phyloP scores from a whole-genome alignment of 2,329 filamentous ascomycete genomes.

The Xylaria sp. region DNA sequence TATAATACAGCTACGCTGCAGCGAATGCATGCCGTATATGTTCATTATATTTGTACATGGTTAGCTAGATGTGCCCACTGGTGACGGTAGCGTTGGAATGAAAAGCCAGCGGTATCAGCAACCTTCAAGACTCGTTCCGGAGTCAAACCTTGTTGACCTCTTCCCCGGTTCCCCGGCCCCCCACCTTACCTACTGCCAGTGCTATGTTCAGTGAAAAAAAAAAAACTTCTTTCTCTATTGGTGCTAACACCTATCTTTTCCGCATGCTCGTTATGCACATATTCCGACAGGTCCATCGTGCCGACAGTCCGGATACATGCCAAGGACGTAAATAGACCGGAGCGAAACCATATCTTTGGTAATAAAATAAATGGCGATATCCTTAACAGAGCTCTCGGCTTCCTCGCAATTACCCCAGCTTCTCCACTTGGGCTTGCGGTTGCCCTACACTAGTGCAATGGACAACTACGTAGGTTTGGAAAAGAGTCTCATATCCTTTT shows the following conservation, averaged over 20 bases:
- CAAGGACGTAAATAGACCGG: too few relatives aligned
- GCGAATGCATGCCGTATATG: conserved; percentile 28
- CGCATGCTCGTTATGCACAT: conserved; percentile 9
- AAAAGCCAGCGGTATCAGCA: conserved; percentile 22
- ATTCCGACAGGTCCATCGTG: conserved; percentile 5
- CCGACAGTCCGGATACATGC: neutral
- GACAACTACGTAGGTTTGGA: neutral
- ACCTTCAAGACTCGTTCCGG: conserved; percentile 28
- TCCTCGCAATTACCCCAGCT: neutral
- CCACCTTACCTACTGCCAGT: conserved; percentile 29
- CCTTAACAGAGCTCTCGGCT: too few relatives aligned
- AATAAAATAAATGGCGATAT: too few relatives aligned
- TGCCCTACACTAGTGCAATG: neutral
- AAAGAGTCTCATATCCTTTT: neutral
- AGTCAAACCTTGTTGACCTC: conserved; percentile 29
- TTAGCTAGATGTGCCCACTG: conserved; percentile 13
- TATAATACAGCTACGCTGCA: conserved; percentile 1
- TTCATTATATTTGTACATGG: conserved; percentile 49
- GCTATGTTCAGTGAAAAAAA: conserved; percentile 37
- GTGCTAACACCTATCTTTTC: conserved; percentile 17
- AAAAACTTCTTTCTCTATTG: conserved; percentile 25
- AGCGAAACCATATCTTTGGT: too few relatives aligned
- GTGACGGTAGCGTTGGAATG: conserved; percentile 7
- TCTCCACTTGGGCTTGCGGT: neutral
- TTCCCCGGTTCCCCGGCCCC: conserved; percentile 28